Percentiles rank a stretch among this genome's conserved stretches.
These are phyloP conservation scores for Xylariaceae sp. DNA, from an alignment of 2,329 filamentous ascomycete genomes.

Conservation along the genomic window DNA sequence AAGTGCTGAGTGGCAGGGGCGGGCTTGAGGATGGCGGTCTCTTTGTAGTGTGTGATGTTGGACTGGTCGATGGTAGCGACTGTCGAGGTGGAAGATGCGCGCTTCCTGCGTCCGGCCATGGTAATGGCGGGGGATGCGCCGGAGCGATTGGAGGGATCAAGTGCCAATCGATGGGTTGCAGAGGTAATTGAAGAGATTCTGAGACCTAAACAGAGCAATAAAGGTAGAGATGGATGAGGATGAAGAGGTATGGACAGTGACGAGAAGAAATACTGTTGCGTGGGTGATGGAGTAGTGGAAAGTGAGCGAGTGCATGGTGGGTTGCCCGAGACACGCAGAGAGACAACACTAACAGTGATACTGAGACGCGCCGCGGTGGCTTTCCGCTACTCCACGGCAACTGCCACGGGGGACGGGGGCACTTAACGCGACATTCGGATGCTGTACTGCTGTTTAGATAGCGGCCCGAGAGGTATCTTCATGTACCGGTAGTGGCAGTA, in stretches of 20 bases:
- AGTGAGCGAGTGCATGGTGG: background rate
- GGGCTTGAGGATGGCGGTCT: constrained; percentile 37
- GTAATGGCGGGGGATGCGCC: constrained; percentile 7
- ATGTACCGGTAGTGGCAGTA: too few relatives aligned
- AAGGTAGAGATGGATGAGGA: background rate
- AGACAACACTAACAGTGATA: too few relatives aligned
- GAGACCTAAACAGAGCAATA: background rate
- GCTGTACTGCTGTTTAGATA: too few relatives aligned
- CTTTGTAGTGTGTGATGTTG: constrained; percentile 32
- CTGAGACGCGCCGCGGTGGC: too few relatives aligned
- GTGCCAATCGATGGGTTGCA: background rate
- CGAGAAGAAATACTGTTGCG: too few relatives aligned
- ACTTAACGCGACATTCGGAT: too few relatives aligned
- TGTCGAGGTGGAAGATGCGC: constrained; percentile 45
- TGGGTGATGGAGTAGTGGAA: background rate
- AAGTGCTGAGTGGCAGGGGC: constrained; percentile 33
- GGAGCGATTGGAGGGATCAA: background rate
- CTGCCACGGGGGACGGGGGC: too few relatives aligned
- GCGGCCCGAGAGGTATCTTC: too few relatives aligned
- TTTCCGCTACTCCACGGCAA: too few relatives aligned
- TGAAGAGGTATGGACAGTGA: too few relatives aligned
- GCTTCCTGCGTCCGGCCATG: constrained; percentile 39
- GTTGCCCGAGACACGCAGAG: too few relatives aligned
- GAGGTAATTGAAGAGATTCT: background rate
- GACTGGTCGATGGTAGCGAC: constrained; percentile 41